Conservation (phyloP, 805 yeast species). For the Tetrapisispora fleetii region DNA sequence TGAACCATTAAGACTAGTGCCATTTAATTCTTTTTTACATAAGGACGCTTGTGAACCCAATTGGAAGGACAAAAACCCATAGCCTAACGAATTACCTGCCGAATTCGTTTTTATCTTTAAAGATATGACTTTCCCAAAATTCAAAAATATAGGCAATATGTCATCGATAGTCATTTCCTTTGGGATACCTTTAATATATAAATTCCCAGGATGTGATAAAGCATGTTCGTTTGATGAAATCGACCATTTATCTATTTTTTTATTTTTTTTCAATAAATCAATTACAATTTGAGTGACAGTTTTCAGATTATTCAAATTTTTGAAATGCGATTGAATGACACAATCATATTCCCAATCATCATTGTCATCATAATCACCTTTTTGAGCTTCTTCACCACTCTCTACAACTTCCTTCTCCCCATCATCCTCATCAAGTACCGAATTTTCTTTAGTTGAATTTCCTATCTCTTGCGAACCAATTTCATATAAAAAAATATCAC, state of each 20-base stretch:
- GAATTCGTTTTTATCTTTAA: constrained; percentile 39
- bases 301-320: constrained; percentile 9
- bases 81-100: constrained; percentile 34
- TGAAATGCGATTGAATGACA: constrained; percentile 22
- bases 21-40: constrained; percentile 50
- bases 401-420: background rate
- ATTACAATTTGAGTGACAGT: background rate
- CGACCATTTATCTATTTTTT: constrained; percentile 18
- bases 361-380: background rate
- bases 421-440: background rate
- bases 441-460: constrained; percentile 3
- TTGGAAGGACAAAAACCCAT: constrained; percentile 61
- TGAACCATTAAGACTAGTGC: constrained; percentile 26
- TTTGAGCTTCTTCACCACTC: background rate
- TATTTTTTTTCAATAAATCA: background rate
- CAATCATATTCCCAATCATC: constrained; percentile 16
- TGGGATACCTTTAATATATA: constrained; percentile 44
- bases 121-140: constrained; percentile 35
- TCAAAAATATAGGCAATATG: constrained; percentile 30
- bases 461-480: constrained; percentile 14
- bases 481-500: constrained; percentile 19
- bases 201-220: constrained; percentile 45
- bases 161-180: constrained; percentile 32
- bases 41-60: constrained; percentile 47
- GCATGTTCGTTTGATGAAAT: constrained; percentile 23